Evolutionary conservation across 352 stramenopile species (phyloP), one percentile per base, ranked within the genome.

Genomic region (Phytophthora brassicae): DNA sequence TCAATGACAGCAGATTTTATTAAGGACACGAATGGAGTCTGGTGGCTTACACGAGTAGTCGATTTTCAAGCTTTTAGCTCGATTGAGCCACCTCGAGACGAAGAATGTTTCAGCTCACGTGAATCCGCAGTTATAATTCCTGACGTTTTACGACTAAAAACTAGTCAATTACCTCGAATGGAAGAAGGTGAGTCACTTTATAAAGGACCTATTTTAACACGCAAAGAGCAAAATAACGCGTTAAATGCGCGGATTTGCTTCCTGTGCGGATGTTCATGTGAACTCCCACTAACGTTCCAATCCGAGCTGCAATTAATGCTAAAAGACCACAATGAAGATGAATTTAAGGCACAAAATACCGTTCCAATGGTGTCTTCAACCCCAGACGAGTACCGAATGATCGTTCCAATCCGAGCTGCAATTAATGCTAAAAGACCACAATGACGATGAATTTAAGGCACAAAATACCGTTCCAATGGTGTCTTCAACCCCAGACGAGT

Each of bases 41-140:
- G 86, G 86, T 94, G 80, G 83, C 76, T 90, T 38, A 82, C 84
- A 24, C 71, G 82, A 4, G 75, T 90, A 2, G 67, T 87, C 6
- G 58, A 77, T 13, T 92, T 90, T 20, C 55, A 77, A 6, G 79
- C 77, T 1, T 70, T 54, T 17, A 64, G 57, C 38, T 61, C 20
- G 19, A 31, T 64, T 5, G 63, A 66, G 11, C 48, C 59, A n/a
- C 26, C 48, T 6, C 29, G 56, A 44, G 63, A 65, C 14, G 53
- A 68, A 7, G 26, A 17, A 39, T 17, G 43, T 5, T 66, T 68
- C 43, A 19, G 23, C 24, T 23, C 26, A 13, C 54, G 68, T 9
- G 71, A 89, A 22, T 88, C 77, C 0, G 72, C 78, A 4, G 75
- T 74, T 0, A 61, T 81, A 22, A 74, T 89, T 5, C 60, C 76